These are phyloP conservation scores for Kluyveromyces aestuarii DNA, from an alignment of 805 yeast species.

Conservation along the genomic window DNA sequence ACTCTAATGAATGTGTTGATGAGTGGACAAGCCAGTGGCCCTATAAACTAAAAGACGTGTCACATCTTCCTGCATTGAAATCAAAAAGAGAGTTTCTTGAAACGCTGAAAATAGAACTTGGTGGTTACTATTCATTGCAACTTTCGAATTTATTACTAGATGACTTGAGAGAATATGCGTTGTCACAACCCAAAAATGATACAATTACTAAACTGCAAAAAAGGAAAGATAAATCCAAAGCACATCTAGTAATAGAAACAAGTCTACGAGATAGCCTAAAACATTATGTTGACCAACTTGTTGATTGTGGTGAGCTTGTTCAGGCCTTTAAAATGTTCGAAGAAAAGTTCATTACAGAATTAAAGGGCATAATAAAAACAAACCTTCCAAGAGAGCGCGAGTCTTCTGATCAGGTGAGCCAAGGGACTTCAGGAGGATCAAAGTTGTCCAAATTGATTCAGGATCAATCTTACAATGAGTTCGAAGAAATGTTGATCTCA, in stretches of 20 bases:
- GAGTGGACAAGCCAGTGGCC: constrained; percentile 35
- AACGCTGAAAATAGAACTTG: constrained; percentile 53
- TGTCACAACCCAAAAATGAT: constrained; percentile 36
- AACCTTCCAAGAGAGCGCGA: constrained; percentile 40
- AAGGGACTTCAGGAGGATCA: constrained; percentile 29
- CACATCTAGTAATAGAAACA: constrained; percentile 33
- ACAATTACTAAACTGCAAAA: constrained; percentile 40
- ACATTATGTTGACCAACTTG: constrained; percentile 44
- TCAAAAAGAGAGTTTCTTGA: constrained; percentile 43
- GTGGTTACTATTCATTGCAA: constrained; percentile 52
- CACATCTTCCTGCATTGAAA: constrained; percentile 24
- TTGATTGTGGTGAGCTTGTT: constrained; percentile 51
- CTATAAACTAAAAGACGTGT: constrained; percentile 24
- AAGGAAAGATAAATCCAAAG: constrained; percentile 22
- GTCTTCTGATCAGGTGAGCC: constrained; percentile 9
- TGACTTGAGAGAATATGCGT: constrained; percentile 55
- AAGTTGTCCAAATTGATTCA: constrained; percentile 43
- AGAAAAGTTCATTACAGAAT: constrained; percentile 57
- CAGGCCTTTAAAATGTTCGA: constrained; percentile 58
- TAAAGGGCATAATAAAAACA: constrained; percentile 60
- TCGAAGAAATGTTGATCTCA: constrained; percentile 55
- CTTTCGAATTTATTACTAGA: constrained; percentile 47
- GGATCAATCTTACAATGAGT: constrained; percentile 62
- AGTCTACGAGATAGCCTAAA: constrained; percentile 36
- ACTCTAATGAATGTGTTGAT: constrained; percentile 21